These are phyloP conservation scores for Metschnikowia sp. DNA, from an alignment of 805 yeast genomes.

Conservation along the genomic window DNA sequence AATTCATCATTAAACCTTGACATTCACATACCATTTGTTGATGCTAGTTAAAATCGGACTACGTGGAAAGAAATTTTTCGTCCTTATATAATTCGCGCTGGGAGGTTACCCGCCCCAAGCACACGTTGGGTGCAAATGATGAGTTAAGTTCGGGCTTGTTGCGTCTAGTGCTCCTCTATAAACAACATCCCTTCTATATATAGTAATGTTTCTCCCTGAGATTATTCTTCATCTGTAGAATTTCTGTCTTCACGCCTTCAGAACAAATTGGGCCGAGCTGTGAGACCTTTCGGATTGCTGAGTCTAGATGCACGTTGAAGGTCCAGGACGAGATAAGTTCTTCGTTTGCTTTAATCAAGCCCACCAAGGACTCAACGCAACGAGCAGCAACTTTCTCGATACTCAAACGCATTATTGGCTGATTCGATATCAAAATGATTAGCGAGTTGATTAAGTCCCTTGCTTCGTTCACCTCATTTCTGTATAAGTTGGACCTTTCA, in stretches of 20 bases:
- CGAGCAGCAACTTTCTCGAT: neutral
- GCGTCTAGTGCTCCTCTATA: neutral
- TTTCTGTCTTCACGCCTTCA: neutral
- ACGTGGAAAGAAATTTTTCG: neutral
- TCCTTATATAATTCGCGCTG: slow-evolving; percentile 11
- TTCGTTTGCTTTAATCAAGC: neutral
- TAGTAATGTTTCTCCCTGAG: slow-evolving; percentile 1
- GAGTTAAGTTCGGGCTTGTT: neutral
- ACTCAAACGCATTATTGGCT: neutral
- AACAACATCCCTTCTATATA: neutral
- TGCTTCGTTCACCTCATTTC: slow-evolving; percentile 10
- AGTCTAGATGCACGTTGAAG: slow-evolving; percentile 14
- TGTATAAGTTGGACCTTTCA: slow-evolving; percentile 13
- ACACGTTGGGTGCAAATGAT: slow-evolving; percentile 5
- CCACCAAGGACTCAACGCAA: neutral
- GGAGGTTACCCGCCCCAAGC: slow-evolving; percentile 17
- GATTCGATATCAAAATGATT: neutral
- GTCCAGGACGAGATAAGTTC: slow-evolving; percentile 9
- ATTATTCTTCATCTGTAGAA: neutral
- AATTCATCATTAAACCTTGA: slow-evolving; percentile 18
- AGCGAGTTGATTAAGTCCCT: neutral
- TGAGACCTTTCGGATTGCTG: slow-evolving; percentile 13
- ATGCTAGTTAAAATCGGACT: neutral
- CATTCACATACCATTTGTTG: slow-evolving; percentile 16
- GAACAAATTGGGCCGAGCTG: slow-evolving; percentile 1